These are phyloP conservation scores for Ogataea degrootiae DNA, from an alignment of 805 yeast species.

Conservation along the genomic window DNA sequence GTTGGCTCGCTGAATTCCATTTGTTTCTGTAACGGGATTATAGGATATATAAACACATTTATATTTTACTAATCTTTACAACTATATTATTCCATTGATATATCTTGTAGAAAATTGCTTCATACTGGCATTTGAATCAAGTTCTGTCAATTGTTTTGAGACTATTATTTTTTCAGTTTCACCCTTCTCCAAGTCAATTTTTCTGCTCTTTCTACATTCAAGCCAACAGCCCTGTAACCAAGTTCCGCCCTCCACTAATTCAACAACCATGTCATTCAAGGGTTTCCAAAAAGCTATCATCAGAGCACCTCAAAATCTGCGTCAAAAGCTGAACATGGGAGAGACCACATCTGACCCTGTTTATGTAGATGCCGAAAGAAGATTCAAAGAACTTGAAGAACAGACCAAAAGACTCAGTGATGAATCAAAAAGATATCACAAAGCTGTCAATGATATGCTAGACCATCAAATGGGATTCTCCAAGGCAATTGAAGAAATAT, in stretches of 20 bases:
- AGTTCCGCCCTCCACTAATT: too few relatives aligned
- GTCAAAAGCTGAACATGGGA: slow-evolving; percentile 92
- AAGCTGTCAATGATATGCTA: slow-evolving; percentile 90
- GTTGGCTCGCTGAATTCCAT: too few relatives aligned
- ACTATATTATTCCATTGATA: too few relatives aligned
- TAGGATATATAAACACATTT: too few relatives aligned
- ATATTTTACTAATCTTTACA: too few relatives aligned
- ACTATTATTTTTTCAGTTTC: too few relatives aligned
- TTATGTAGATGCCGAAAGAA: slow-evolving; percentile 90
- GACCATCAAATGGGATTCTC: slow-evolving; percentile 92
- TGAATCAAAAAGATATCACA: slow-evolving; percentile 85
- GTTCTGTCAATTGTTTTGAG: too few relatives aligned
- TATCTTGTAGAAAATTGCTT: too few relatives aligned
- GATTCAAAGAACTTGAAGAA: slow-evolving; percentile 86
- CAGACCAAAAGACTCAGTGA: slow-evolving; percentile 87
- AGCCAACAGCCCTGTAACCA: neutral
- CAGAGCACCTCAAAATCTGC: slow-evolving; percentile 87
- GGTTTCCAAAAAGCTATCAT: slow-evolving; percentile 77
- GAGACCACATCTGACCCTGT: slow-evolving; percentile 75
- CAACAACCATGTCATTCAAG: slow-evolving; percentile 69
- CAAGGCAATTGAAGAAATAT: slow-evolving; percentile 92
- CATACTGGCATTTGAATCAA: too few relatives aligned
- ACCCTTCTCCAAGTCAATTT: too few relatives aligned
- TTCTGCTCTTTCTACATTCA: too few relatives aligned
- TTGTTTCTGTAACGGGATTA: too few relatives aligned